Evolutionary conservation across 2,329 filamentous ascomycete species (phyloP), one percentile per base, ranked within the genome.

Genomic region (Fusarium agapanthi): DNA sequence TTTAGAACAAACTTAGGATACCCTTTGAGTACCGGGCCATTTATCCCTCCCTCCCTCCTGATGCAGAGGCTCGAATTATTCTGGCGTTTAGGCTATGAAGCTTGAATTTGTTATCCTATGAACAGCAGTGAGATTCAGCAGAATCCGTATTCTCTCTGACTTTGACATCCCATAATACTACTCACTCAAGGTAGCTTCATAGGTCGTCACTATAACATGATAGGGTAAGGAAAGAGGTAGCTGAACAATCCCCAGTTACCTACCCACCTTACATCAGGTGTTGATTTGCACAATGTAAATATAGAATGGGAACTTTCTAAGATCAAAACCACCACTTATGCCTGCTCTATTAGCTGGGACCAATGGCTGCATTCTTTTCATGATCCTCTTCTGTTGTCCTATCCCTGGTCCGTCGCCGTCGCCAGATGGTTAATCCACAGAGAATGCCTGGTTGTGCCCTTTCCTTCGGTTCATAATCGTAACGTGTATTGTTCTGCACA

Each of bases 391-490:
- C 32, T 51, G 48, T 22, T 51, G 48, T 51, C 48, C 48, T 51
- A 51, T 35, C n/a, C 48, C 32, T 26, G 48, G n/a, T 51, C 48
- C 48, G 18, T 51, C 48, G 65, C 65, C 71, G 61, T 45, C 70
- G 61, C 57, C 62, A 67, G 71, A 61, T 63, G 63, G 67, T 67
- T 72, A 67, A 67, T 67, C 55, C 60, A 65, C 65, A 66, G 70
- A 62, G 53, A 65, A 72, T 71, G 71, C 72, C 67, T 77, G 58
- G 70, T 69, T 65, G 61, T 60, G 62, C 64, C 64, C n/a, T 71
- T 74, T 64, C 71, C 60, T 64, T 64, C 65, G 66, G 67, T 69
- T 79, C 71, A 61, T 79, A 71, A 78, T 80, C 74, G 64, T 75
- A 75, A 73, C 45, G 75, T 60, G 59, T 65, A 63, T 64, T 67